Evolutionary conservation across 108 stramenopile genomes (phyloP), one percentile per base, ranked within the genome.

Genomic region (Cyclotella baltica): DNA sequence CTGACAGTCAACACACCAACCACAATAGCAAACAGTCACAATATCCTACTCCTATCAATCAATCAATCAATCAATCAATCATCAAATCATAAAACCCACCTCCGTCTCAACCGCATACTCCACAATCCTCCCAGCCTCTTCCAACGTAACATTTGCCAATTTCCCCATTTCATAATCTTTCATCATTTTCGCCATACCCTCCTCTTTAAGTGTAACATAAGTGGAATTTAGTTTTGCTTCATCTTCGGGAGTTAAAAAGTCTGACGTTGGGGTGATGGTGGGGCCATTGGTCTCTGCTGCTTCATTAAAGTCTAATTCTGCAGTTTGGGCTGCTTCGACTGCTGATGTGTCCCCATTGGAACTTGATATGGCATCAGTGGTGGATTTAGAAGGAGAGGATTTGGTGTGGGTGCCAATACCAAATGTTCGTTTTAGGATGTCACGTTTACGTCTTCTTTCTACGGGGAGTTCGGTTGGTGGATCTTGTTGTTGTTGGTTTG

Each of bases 401-500:
- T 19, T 59, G 29, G 58, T 9, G n/a, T 10, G 16, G 15, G 37
- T 30, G 18, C 56, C 56, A 1, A 72, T 46, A 25, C 72, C 72
- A 19, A 73, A 48, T 1, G 72, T 62, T 10, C 72, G 59, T n/a
- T 62, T 73, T 19, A 73, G 61, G 34, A 73, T 73, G 46, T 73
- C 72, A 35, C 72, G 72, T 63, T 73, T 73, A 5, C 72, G 36
- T 38, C 46, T 63, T 36, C 62, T 28, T 58, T 58, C 57, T 58
- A 19, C 16, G 6, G 57, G 57, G 5, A 58, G 57, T 58, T 30
- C 57, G 6, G 10, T 6, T 43, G 40, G 40, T 31, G 27, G 29
- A 29, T 58, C 57, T 30, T 10, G 51, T 52, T 4, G n/a, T n/a
- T 13, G n/a, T 52, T 52, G 4, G 51, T 52, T 19, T 52, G 11